Conservation (phyloP, 2,329 filamentous ascomycete species). For the Fusarium pilosicola region DNA sequence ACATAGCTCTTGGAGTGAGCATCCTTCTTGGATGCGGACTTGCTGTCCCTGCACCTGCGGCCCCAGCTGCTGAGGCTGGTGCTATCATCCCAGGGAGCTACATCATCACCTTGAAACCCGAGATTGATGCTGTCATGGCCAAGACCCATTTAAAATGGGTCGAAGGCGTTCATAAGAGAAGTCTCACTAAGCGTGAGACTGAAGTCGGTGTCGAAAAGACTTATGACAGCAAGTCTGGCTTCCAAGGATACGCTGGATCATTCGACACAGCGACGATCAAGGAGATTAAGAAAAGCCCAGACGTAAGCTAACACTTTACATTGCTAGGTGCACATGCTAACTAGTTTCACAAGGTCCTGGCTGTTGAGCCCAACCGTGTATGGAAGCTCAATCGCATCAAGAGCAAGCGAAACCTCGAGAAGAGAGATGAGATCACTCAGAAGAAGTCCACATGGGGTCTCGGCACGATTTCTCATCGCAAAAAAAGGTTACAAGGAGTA, state of each 20-base stretch:
- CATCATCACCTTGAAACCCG: constrained; percentile 68
- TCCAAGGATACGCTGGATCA: constrained; percentile 55
- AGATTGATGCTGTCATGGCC: constrained; percentile 53
- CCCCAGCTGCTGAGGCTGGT: neutral
- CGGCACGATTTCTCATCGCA: constrained; percentile 21
- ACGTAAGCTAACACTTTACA: constrained; percentile 45
- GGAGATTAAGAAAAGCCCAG: constrained; percentile 51
- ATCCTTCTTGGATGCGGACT: constrained; percentile 12
- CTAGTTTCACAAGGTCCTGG: constrained; percentile 27
- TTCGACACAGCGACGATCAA: constrained; percentile 53
- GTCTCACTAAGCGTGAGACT: constrained; percentile 57
- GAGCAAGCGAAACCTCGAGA: neutral
- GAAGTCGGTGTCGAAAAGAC: constrained; percentile 43
- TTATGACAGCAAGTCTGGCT: constrained; percentile 42
- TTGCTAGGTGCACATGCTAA: rapidly evolving
- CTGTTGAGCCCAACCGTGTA: constrained; percentile 25
- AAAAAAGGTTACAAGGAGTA: constrained; percentile 14
- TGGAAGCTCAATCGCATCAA: constrained; percentile 14
- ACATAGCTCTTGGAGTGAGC: neutral
- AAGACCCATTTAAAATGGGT: constrained; percentile 59
- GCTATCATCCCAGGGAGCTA: constrained; percentile 55
- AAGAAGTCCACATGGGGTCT: constrained; percentile 26
- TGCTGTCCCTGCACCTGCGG: constrained; percentile 2
- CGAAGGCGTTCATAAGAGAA: constrained; percentile 62
- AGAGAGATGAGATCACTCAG: constrained; percentile 7